A percentile compares a stretch with the other conserved stretches of the same genome.
phyloP scores from a whole-genome alignment of 2,329 filamentous ascomycete species.

The Calonectria honghensis region DNA sequence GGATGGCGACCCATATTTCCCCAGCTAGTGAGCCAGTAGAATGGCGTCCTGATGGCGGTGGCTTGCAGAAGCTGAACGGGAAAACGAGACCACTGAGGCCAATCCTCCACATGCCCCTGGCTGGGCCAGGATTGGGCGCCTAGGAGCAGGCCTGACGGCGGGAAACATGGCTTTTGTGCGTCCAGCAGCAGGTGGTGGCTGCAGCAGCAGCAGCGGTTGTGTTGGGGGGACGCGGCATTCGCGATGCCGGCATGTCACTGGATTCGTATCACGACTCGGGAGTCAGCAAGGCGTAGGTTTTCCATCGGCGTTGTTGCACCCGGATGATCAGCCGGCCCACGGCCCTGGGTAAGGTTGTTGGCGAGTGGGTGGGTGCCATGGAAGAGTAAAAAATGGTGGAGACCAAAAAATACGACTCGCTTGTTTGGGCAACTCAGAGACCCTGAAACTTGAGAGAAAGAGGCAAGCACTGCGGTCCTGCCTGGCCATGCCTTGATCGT shows the following conservation, averaged over 20 bases:
- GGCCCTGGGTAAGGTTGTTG: slow-evolving; percentile 20
- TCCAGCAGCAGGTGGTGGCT: not conserved
- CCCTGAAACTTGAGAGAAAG: slow-evolving; percentile 13
- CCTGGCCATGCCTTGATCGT: not conserved
- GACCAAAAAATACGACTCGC: slow-evolving; percentile 33
- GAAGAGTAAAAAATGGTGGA: slow-evolving; percentile 21
- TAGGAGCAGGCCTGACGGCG: slow-evolving; percentile 7
- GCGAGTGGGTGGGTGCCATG: not conserved
- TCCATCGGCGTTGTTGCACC: slow-evolving; percentile 4
- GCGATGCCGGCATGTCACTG: not conserved
- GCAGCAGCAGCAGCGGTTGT: not conserved
- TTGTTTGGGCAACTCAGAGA: slow-evolving; percentile 30
- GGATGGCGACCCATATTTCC: slow-evolving; percentile 20
- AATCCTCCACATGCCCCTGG: slow-evolving; percentile 27
- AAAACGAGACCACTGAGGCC: slow-evolving; percentile 32
- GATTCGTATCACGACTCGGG: slow-evolving; percentile 1
- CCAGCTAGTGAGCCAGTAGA: slow-evolving; percentile 51
- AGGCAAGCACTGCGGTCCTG: slow-evolving; percentile 18
- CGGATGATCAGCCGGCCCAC: slow-evolving; percentile 15
- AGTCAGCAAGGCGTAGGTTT: not conserved
- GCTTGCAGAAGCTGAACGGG: slow-evolving; percentile 63
- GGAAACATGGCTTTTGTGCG: slow-evolving; percentile 19
- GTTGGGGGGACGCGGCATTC: not conserved
- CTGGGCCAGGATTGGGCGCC: not conserved
- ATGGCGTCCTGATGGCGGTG: slow-evolving; percentile 46